Base-by-base conservation (phyloP, 2,329 filamentous ascomycete genomes). In the Pseudocercospora crystallina region DNA sequence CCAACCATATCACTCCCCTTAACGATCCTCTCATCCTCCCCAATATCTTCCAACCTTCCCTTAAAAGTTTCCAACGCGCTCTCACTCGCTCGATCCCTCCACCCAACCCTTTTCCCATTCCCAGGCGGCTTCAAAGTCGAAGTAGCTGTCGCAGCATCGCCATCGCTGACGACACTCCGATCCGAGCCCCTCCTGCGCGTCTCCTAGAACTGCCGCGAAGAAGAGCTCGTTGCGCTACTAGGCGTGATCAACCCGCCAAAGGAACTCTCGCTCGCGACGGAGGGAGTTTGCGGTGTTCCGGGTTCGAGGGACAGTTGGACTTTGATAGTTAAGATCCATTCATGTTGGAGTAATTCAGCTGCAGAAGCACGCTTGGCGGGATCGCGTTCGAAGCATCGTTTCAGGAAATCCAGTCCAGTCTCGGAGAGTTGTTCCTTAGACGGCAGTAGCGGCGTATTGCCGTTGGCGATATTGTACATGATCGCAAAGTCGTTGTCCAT, bases 381-480 rank as follows among this genome's bases (percentile, higher is more conserved):
- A 70, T 97, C 90, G 14, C 88, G 81, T 53, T 88, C 80, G 65
- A 99, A 97, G 75, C 92, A 97, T 58, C 82, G 83, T 62, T 82
- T 83, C 59, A 99, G 71, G 66, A 99, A 97, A 67, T 97, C 90
- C 57, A 96, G 84, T 15, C 94, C 94, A 49, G 83, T 73, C 0
- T 85, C 81, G 65, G 88, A 94, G 57, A 99, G 81, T 71, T 97
- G 92, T 45, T 97, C 92, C 1, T 77, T 69, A 1, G 82, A 79
- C 1, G 94, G 94, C 49, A 96, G 78, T 67, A 90, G 86, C 5
- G 94, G 94, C 42, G 90, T 88, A 63, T 96, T 95, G 58, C 94
- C 94, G 68, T 96, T 92, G 1, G 94, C 94, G 65, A 99, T 99
- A 76, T 97, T 97, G 80, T 96, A 99, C 94, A 99, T 99, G 74